A percentile compares a stretch with the other conserved stretches of the same genome.
Evolutionary conservation across 148 eudicot species (phyloP).

Genomic region (Cornus suecica): DNA sequence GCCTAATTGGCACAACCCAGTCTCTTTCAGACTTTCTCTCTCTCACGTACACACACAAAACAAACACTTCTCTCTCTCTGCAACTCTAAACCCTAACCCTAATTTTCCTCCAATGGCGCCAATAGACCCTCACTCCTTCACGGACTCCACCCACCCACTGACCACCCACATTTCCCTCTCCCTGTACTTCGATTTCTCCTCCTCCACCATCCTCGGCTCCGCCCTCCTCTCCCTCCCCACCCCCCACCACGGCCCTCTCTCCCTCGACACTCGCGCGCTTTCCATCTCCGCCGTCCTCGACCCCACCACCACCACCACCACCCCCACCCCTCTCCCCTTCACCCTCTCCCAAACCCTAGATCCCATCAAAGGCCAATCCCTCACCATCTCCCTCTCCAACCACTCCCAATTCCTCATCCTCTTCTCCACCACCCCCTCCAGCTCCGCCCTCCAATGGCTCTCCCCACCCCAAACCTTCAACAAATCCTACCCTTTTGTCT

Average conservation of each 20-base stretch:
- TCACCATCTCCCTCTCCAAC: conserved; percentile 27
- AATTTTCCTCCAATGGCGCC: conserved; percentile 30
- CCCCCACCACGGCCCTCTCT: conserved; percentile 29
- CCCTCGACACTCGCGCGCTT: conserved; percentile 56
- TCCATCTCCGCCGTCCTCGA: conserved; percentile 35
- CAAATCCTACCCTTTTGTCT: conserved; percentile 66
- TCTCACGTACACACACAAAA: no score
- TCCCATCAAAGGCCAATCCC: conserved; percentile 40
- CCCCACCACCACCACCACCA: conserved; percentile 19
- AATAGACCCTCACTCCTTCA: conserved; percentile 53
- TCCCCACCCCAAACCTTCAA: conserved; percentile 74
- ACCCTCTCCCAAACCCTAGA: conserved; percentile 39
- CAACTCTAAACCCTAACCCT: conserved; percentile 5
- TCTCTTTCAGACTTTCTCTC: no score
- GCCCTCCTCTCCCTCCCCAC: conserved; percentile 34
- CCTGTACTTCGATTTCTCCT: conserved; percentile 44
- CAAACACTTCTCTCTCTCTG: no score
- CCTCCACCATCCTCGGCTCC: conserved; percentile 40
- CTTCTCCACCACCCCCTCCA: conserved; percentile 22
- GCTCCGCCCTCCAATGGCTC: conserved; percentile 93
- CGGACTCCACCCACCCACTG: conserved; percentile 50
- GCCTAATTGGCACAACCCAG: no score
- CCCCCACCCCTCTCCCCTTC: conserved; percentile 38
- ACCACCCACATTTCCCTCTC: conserved; percentile 50
- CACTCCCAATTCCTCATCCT: conserved; percentile 27